A percentile compares a stretch with the other conserved stretches of the same genome.
These are phyloP conservation scores for Debaryomycetaceae sp. DNA, from an alignment of 1,139 yeast genomes.

Conservation along the genomic window DNA sequence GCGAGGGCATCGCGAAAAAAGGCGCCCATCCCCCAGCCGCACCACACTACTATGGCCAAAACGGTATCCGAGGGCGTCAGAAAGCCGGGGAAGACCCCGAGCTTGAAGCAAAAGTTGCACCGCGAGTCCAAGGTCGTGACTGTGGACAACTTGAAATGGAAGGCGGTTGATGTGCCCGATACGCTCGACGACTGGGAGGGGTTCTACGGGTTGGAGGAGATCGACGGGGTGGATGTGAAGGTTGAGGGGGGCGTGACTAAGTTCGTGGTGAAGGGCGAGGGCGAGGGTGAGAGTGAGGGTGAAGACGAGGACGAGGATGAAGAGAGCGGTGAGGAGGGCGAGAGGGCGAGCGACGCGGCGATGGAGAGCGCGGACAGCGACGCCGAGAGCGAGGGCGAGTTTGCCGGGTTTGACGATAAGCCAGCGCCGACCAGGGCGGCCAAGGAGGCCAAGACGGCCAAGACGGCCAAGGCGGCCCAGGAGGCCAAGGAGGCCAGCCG, in stretches of 20 bases:
- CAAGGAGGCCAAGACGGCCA: constrained; percentile 12
- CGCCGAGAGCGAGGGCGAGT: constrained; percentile 14
- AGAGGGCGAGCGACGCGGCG: constrained; percentile 11
- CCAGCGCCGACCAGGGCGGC: constrained; percentile 7
- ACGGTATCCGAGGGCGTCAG: too few relatives aligned
- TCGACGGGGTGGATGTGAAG: constrained; percentile 85
- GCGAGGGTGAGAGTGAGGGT: constrained; percentile 13
- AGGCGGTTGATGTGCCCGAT: constrained; percentile 75
- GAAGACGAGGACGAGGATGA: constrained; percentile 12
- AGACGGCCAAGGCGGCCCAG: constrained; percentile 10
- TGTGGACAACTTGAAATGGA: constrained; percentile 65
- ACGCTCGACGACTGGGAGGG: constrained; percentile 86
- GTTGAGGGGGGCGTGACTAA: constrained; percentile 61
- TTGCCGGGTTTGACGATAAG: constrained; percentile 24
- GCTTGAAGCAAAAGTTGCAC: constrained; percentile 29
- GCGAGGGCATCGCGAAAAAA: too few relatives aligned
- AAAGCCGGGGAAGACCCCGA: constrained; percentile 21
- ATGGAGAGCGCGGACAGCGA: constrained; percentile 11
- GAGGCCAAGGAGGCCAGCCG: constrained; percentile 9
- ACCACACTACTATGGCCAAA: too few relatives aligned
- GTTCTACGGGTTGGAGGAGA: constrained; percentile 86
- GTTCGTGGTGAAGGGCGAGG: constrained; percentile 51
- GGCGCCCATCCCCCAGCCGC: too few relatives aligned
- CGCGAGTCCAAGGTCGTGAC: constrained; percentile 41
- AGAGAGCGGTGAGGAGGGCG: constrained; percentile 9